Evolutionary conservation across 495 filamentous ascomycete species (phyloP), one percentile per base, ranked within the genome.

Genomic region (Ramalina intermedia): DNA sequence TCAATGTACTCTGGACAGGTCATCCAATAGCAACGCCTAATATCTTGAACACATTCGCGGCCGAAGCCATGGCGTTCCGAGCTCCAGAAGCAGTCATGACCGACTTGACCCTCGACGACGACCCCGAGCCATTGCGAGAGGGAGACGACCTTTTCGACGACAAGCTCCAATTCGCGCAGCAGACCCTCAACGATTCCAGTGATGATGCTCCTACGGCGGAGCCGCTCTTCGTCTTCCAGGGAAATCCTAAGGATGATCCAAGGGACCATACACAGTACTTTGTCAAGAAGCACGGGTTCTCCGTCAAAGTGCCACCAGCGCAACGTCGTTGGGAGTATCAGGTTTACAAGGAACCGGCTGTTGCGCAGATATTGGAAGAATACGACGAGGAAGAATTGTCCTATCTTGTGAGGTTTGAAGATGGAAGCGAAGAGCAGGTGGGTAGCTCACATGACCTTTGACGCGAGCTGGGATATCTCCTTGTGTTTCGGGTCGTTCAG

Each of bases 331-430:
- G 66, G 48, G 70, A 76, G 46, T 79, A 76, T 53, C 58, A 69
- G 27, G 64, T 61, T 44, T 65, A 72, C 9, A 61, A 60, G n/a
- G 73, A 69, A 7, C 68, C 74, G 49, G 67, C 61, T 46, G 57
- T 56, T 3, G 66, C 69, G 23, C 55, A 58, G 9, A 58, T 78
- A 17, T 52, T 75, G 44, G 55, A 60, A 14, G 60, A 70, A 29
- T 55, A 55, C 38, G 55, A 57, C 29, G 47, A 40, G 36, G 52
- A 48, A 5, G 24, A 46, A 3, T 2, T 57, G 17, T 46, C 56
- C 26, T 75, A 73, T 54, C 60, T 55, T 36, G 67, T 79, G 16
- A 61, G 66, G 24, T 66, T 72, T 21, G 59, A 60, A 41, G 73
- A 71, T 59, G 69, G 66, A 13, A 71, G 69, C 40, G 57, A 57